A percentile compares a stretch with the other conserved stretches of the same genome.
Conservation (phyloP, 2,329 filamentous ascomycete species). For the Samsoniella hepiali region DNA sequence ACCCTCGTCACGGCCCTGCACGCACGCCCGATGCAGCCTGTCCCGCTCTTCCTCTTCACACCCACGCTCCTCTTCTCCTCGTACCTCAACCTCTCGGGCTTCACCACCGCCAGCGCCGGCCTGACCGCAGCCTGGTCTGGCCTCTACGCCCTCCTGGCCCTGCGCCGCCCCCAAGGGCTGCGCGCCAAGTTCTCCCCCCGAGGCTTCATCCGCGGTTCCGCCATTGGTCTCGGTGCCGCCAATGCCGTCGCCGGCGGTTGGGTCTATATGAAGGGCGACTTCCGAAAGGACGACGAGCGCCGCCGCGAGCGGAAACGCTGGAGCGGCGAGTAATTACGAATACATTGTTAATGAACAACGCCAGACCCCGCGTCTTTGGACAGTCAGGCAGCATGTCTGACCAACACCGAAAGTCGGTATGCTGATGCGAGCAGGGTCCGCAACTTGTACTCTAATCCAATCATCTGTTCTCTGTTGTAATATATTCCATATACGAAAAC, state of each 20-base stretch:
- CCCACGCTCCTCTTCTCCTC: constrained; percentile 53
- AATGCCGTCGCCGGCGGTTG: constrained; percentile 51
- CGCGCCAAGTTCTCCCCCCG: constrained; percentile 44
- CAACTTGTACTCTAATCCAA: background rate
- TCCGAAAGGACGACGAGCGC: constrained; percentile 47
- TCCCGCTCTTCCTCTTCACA: constrained; percentile 51
- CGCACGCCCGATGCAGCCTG: constrained; percentile 48
- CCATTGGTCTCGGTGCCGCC: constrained; percentile 46
- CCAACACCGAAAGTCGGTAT: background rate
- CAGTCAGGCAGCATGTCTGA: background rate
- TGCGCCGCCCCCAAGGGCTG: constrained; percentile 44
- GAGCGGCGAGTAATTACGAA: constrained; percentile 31
- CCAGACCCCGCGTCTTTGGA: background rate
- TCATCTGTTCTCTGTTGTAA: background rate
- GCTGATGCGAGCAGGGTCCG: too few relatives aligned
- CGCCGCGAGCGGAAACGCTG: constrained; percentile 50
- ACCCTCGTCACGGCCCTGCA: constrained; percentile 56
- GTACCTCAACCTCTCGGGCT: constrained; percentile 59
- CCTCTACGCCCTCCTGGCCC: constrained; percentile 54
- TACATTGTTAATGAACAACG: background rate
- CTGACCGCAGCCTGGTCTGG: constrained; percentile 55
- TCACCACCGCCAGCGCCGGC: constrained; percentile 54
- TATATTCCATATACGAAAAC: background rate
- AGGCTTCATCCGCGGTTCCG: constrained; percentile 48
- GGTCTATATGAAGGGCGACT: constrained; percentile 51